Percentiles rank a stretch among this genome's conserved stretches.
Evolutionary conservation across 495 filamentous ascomycete genomes (phyloP).

Genomic region (Hypoxylon lenormandii): DNA sequence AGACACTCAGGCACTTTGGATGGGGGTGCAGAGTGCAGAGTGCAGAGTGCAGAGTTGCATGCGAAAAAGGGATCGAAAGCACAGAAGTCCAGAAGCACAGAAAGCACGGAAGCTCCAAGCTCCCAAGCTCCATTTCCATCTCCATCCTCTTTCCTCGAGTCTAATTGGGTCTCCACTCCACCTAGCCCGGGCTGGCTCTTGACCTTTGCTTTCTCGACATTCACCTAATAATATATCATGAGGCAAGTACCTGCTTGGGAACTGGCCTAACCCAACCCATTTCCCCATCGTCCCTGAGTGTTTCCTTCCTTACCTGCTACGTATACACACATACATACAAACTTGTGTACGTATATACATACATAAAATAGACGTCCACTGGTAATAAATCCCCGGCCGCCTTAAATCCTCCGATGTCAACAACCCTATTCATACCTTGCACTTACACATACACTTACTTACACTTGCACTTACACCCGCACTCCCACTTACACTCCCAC

Average conservation of each 20-base stretch:
- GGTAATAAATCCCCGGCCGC: conserved; percentile 31
- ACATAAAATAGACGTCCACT: conserved; percentile 20
- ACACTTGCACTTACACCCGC: no score
- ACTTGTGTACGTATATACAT: not conserved
- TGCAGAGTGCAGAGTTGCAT: not conserved
- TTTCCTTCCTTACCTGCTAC: conserved; percentile 17
- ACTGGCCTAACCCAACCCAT: conserved; percentile 7
- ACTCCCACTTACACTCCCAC: no score
- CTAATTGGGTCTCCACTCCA: conserved; percentile 49
- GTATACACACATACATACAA: no score
- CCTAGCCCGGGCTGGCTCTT: conserved; percentile 21
- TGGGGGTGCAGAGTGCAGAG: conserved; percentile 14
- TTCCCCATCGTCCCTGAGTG: conserved; percentile 21
- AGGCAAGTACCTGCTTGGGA: conserved; percentile 34
- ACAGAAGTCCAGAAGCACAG: no score
- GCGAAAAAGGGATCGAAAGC: conserved; percentile 39
- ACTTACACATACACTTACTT: no score
- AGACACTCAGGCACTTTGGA: not conserved
- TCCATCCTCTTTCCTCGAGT: conserved; percentile 38
- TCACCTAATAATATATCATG: conserved; percentile 49
- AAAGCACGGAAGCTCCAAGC: no score
- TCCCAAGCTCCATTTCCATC: conserved; percentile 11
- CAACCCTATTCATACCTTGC: conserved; percentile 38
- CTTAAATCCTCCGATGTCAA: conserved; percentile 50
- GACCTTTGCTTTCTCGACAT: conserved; percentile 40